phyloP scores from a whole-genome alignment of 768 basidiomycete genomes.

The Agaricus blazei region DNA sequence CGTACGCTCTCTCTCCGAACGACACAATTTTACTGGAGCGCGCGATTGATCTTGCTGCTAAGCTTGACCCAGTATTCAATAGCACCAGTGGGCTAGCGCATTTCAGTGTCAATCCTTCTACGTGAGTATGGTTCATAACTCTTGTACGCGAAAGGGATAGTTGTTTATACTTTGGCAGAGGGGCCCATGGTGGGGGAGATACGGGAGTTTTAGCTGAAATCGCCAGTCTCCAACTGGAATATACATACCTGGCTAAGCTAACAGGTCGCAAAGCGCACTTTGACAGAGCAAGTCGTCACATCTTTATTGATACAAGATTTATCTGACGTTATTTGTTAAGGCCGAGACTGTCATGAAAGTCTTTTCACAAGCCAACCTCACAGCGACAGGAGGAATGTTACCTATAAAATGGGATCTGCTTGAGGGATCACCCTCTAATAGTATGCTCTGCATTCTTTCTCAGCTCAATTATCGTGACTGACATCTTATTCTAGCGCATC shows the following conservation, averaged over 20 bases:
- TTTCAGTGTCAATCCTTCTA: slow-evolving; percentile 63
- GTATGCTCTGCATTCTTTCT: slow-evolving; percentile 29
- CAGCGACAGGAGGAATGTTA: slow-evolving; percentile 54
- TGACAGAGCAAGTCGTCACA: slow-evolving; percentile 38
- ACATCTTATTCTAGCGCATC: slow-evolving; percentile 23
- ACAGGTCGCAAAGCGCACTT: slow-evolving; percentile 66
- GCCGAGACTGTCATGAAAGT: slow-evolving; percentile 42
- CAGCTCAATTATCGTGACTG: not conserved
- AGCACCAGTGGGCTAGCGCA: slow-evolving; percentile 66
- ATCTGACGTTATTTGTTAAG: slow-evolving; percentile 21
- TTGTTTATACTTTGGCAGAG: slow-evolving; percentile 6
- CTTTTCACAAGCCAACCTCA: slow-evolving; percentile 43
- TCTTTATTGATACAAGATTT: not conserved
- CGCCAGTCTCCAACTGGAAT: slow-evolving; percentile 78
- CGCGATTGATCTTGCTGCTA: slow-evolving; percentile 75
- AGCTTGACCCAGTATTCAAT: slow-evolving; percentile 68
- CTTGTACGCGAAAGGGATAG: not conserved
- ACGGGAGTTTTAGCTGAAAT: slow-evolving; percentile 69
- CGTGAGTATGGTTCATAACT: slow-evolving; percentile 28
- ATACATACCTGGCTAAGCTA: slow-evolving; percentile 74
- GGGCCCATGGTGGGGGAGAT: slow-evolving; percentile 21
- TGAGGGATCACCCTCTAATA: slow-evolving; percentile 36
- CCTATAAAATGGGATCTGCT: slow-evolving; percentile 53
- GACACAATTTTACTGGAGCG: slow-evolving; percentile 57
- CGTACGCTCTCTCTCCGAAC: slow-evolving; percentile 63